Evolutionary conservation across 768 basidiomycete species (phyloP).

Genomic region (Leccinellum luteum): DNA sequence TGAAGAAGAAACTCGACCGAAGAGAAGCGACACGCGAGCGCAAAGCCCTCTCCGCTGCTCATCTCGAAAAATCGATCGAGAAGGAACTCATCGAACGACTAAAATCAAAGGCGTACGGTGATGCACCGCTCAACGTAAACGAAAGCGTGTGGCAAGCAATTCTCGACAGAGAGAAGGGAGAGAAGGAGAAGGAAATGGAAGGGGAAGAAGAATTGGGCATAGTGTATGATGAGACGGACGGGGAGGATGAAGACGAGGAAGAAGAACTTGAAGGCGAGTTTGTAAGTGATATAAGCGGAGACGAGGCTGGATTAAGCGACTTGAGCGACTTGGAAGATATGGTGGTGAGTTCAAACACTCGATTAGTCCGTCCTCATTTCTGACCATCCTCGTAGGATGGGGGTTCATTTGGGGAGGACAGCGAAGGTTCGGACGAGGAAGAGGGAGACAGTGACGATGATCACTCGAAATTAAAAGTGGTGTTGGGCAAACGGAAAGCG

Average conservation of each 20-base stretch:
- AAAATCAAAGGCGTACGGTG: conserved; percentile 96
- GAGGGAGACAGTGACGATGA: conserved; percentile 39
- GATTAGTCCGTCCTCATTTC: neutral
- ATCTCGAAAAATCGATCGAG: conserved; percentile 92
- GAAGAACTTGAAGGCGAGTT: conserved; percentile 55
- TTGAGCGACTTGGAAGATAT: conserved; percentile 64
- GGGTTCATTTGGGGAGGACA: conserved; percentile 39
- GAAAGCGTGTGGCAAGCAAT: conserved; percentile 95
- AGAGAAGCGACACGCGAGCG: conserved; percentile 90
- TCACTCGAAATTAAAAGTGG: conserved; percentile 40
- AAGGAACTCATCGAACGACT: conserved; percentile 95
- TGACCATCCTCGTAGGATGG: conserved; percentile 34
- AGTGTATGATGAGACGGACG: conserved; percentile 55
- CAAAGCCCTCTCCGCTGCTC: conserved; percentile 94
- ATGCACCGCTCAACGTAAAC: conserved; percentile 96
- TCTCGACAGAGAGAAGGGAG: conserved; percentile 72
- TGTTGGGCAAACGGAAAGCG: conserved; percentile 70
- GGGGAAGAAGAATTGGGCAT: conserved; percentile 40
- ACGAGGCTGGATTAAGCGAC: conserved; percentile 43
- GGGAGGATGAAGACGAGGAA: conserved; percentile 44
- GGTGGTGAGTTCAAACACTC: conserved; percentile 42
- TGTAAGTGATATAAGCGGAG: conserved; percentile 54
- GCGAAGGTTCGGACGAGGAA: conserved; percentile 42
- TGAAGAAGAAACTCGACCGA: conserved; percentile 96
- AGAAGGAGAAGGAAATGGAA: conserved; percentile 43